These are phyloP conservation scores for Tetrahymena thermophila DNA, from an alignment of 73 alveolate species.

Conservation along the genomic window DNA sequence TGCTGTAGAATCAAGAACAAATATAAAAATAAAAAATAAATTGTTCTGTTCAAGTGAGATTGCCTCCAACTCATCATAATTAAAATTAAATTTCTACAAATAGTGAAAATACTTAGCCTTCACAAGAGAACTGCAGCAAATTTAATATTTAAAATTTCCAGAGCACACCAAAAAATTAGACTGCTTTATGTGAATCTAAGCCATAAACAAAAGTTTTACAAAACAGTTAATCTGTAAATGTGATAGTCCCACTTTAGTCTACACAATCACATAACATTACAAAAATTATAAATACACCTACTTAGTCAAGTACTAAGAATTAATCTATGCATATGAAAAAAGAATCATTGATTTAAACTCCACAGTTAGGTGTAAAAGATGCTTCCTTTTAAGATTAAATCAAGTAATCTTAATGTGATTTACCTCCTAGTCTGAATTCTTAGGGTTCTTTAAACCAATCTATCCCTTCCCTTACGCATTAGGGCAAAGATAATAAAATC, in stretches of 20 bases:
- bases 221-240: background rate
- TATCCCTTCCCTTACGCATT: background rate
- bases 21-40: background rate
- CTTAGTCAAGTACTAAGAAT: background rate
- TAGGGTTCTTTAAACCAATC: background rate
- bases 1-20: background rate
- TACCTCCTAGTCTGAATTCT: background rate
- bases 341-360: background rate
- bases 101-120: background rate
- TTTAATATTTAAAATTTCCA: background rate
- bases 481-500: background rate
- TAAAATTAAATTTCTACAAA: background rate
- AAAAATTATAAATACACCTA: background rate
- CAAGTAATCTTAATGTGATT: background rate
- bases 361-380: background rate
- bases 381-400: background rate
- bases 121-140: background rate
- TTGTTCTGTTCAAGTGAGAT: background rate
- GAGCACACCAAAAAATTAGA: background rate
- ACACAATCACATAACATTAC: background rate
- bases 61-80: background rate
- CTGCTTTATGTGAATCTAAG: background rate
- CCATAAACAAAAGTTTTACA: background rate
- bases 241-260: background rate
- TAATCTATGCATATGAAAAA: background rate